Conservation (phyloP, 306 rosid genomes). For the Fragaria ananassa region DNA sequence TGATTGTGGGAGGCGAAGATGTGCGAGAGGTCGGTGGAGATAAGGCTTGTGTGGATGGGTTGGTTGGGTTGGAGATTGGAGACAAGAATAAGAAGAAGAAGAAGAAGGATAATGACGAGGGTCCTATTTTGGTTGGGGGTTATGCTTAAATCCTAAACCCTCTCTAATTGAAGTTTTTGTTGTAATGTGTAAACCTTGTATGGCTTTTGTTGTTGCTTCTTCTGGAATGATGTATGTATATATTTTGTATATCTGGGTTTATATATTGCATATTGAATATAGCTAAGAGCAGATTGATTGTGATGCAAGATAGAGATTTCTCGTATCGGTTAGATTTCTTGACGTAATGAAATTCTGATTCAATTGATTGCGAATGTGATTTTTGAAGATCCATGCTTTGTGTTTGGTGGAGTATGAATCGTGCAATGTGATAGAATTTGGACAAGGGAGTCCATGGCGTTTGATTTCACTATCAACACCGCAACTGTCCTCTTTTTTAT, state of each 20-base stretch:
- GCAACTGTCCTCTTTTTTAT: no score
- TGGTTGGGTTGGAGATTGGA: slow-evolving; percentile 47
- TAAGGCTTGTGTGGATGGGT: slow-evolving; percentile 59
- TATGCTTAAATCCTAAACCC: slow-evolving; percentile 33
- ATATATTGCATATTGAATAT: no score
- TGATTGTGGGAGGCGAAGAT: slow-evolving; percentile 47
- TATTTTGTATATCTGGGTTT: not conserved
- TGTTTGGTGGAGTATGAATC: not conserved
- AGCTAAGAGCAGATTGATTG: no score
- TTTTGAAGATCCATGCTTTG: not conserved
- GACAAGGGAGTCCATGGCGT: not conserved
- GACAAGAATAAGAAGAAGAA: slow-evolving; percentile 25
- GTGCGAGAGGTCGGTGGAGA: slow-evolving; percentile 32
- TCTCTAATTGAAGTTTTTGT: not conserved
- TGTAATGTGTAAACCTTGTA: not conserved
- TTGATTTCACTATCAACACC: no score
- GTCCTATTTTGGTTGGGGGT: slow-evolving; percentile 56
- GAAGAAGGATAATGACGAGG: slow-evolving; percentile 24
- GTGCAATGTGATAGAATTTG: no score
- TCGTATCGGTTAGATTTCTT: not conserved
- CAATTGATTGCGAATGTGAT: not conserved
- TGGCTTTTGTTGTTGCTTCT: not conserved
- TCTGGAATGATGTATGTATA: not conserved
- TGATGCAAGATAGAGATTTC: no score
- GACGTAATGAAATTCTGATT: not conserved